phyloP scores from a whole-genome alignment of 2,329 filamentous ascomycete species.

The Penicillium janthinellum region DNA sequence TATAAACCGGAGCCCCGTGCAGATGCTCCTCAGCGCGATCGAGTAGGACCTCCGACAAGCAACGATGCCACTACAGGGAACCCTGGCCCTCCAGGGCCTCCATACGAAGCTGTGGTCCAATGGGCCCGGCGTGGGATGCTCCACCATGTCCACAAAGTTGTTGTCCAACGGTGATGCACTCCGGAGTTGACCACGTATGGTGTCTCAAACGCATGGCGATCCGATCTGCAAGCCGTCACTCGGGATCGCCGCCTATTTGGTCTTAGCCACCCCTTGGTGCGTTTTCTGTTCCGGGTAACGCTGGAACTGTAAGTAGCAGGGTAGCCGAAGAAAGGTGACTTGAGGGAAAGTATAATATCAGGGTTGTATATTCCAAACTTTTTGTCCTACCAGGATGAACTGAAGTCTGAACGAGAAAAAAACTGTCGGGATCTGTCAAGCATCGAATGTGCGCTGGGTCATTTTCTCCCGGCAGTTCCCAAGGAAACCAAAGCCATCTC shows the following conservation, averaged over 20 bases:
- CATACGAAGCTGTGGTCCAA: conserved; percentile 8
- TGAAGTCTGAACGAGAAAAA: not conserved
- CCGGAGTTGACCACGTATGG: conserved; percentile 25
- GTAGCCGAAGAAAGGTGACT: not conserved
- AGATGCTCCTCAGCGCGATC: not conserved
- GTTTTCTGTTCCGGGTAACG: conserved; percentile 15
- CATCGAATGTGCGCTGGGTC: not conserved
- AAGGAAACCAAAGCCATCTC: not conserved
- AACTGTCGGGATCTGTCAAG: not conserved
- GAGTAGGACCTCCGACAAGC: conserved; percentile 2
- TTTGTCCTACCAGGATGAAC: not conserved
- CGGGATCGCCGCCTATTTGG: conserved; percentile 24
- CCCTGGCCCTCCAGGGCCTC: conserved; percentile 10
- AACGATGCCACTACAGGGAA: conserved; percentile 13
- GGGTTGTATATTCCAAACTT: conserved; percentile 6
- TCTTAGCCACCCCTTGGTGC: conserved; percentile 17
- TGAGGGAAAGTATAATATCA: not conserved
- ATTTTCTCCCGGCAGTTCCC: conserved; percentile 18
- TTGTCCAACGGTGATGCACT: conserved; percentile 23
- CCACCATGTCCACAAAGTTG: conserved; percentile 15
- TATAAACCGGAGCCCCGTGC: conserved; percentile 3
- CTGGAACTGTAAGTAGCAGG: conserved; percentile 8
- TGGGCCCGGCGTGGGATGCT: conserved; percentile 6
- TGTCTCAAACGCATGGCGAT: conserved; percentile 28
- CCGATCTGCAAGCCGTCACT: conserved; percentile 31